Percentiles rank a stretch among this genome's conserved stretches.
phyloP scores from a whole-genome alignment of 305 asterid species.

The Rubia balearica region DNA sequence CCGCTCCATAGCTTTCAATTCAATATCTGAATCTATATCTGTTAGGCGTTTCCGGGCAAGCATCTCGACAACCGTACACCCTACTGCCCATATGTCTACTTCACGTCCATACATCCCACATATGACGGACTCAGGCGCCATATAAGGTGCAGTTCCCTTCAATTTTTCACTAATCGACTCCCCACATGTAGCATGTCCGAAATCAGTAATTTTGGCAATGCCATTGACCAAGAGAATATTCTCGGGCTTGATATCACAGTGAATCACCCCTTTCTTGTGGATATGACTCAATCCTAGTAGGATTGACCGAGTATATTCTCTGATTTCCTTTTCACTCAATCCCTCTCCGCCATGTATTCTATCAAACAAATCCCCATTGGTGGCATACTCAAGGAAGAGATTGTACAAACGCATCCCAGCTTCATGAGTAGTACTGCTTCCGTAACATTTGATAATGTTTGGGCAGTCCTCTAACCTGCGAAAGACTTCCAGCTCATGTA shows the following conservation, averaged over 20 bases:
- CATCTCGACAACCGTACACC: slow-evolving; percentile 22
- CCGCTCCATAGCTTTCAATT: not conserved
- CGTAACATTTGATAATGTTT: slow-evolving; percentile 9
- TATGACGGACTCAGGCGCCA: slow-evolving; percentile 18
- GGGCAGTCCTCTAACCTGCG: not conserved
- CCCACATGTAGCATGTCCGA: slow-evolving; percentile 26
- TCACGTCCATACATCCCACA: not conserved
- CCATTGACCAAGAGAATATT: slow-evolving; percentile 29
- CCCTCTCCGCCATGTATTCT: not conserved
- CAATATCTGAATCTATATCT: not conserved
- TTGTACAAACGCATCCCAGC: not conserved
- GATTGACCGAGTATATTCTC: slow-evolving; percentile 20
- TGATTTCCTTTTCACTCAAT: slow-evolving; percentile 25
- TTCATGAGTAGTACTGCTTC: not conserved
- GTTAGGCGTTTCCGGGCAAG: slow-evolving; percentile 5
- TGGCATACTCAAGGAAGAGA: slow-evolving; percentile 5
- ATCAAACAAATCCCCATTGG: slow-evolving; percentile 8
- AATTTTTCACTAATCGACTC: not conserved
- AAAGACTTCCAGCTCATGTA: not conserved
- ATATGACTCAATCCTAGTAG: slow-evolving; percentile 30
- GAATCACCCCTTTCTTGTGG: slow-evolving; percentile 31
- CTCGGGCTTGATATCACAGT: slow-evolving; percentile 44
- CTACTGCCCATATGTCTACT: slow-evolving; percentile 20
- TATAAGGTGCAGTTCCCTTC: slow-evolving; percentile 19
- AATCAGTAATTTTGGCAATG: slow-evolving; percentile 32